Evolutionary conservation across 148 eudicot genomes (phyloP).

Genomic region (Pharnaceum exiguum): DNA sequence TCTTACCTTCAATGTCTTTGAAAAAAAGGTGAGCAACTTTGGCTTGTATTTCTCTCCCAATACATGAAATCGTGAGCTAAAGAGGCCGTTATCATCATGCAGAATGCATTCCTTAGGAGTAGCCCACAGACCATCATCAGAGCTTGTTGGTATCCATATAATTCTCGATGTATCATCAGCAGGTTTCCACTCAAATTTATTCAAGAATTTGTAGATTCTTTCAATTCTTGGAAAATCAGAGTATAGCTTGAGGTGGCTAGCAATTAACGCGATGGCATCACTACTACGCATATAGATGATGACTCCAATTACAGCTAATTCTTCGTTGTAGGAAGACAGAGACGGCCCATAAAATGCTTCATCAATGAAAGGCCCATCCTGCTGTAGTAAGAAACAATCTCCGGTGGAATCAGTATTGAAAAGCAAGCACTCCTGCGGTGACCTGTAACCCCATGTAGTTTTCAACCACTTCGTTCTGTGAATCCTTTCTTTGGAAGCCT

Average conservation of each 20-base stretch:
- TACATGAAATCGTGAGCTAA: constrained; percentile 26
- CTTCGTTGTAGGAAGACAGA: constrained; percentile 21
- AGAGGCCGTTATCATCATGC: constrained; percentile 30
- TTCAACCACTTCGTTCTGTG: constrained; percentile 28
- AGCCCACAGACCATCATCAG: too few species aligned
- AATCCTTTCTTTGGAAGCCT: constrained; percentile 13
- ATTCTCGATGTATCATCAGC: not conserved
- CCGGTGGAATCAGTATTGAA: constrained; percentile 11
- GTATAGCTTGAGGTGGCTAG: constrained; percentile 22
- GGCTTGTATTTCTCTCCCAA: constrained; percentile 14
- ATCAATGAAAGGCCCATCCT: constrained; percentile 49
- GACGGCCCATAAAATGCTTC: constrained; percentile 35
- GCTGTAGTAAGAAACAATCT: constrained; percentile 22
- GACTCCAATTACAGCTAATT: constrained; percentile 39
- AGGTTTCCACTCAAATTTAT: constrained; percentile 26
- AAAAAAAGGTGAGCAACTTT: constrained; percentile 26
- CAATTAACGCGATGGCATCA: constrained; percentile 28
- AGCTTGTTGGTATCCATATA: constrained; percentile 46
- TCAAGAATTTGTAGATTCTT: constrained; percentile 29
- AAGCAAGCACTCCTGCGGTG: constrained; percentile 31
- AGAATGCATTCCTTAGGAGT: constrained; percentile 37
- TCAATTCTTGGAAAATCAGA: constrained; percentile 15
- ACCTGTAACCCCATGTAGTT: constrained; percentile 31
- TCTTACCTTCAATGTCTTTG: constrained; percentile 26
- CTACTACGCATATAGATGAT: constrained; percentile 14